phyloP scores from a whole-genome alignment of 805 yeast genomes.

The Helenozyma rhizophorensis region DNA sequence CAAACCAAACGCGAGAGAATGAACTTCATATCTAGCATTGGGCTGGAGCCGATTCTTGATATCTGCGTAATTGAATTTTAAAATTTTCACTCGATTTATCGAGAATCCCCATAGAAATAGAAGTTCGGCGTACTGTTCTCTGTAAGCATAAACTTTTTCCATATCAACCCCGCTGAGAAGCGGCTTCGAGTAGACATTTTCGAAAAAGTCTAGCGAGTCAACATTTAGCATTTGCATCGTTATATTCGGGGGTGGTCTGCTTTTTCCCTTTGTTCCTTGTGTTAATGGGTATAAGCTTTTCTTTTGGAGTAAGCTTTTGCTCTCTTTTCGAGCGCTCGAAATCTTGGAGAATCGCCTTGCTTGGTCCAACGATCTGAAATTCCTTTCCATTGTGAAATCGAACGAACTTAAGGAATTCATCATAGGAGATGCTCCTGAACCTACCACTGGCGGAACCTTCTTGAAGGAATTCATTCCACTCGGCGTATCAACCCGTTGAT shows the following conservation, averaged over 20 bases:
- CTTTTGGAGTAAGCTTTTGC: constrained; percentile 4
- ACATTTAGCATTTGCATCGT: constrained; percentile 45
- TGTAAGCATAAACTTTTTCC: constrained; percentile 35
- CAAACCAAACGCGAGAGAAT: constrained; percentile 32
- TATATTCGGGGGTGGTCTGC: constrained; percentile 25
- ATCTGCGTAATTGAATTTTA: constrained; percentile 58
- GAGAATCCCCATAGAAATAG: constrained; percentile 82
- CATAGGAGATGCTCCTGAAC: no score
- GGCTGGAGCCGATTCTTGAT: background rate
- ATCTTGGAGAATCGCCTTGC: constrained; percentile 2
- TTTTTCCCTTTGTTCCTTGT: no score
- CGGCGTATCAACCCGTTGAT: background rate
- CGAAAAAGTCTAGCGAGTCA: constrained; percentile 40
- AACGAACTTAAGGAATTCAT: background rate
- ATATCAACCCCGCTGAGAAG: constrained; percentile 38
- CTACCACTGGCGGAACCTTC: no score
- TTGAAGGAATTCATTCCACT: no score
- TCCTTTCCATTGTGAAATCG: constrained; percentile 1
- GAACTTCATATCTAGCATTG: constrained; percentile 25
- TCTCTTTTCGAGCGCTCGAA: constrained; percentile 3
- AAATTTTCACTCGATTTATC: constrained; percentile 69
- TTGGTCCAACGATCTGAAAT: constrained; percentile 4
- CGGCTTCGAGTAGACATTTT: constrained; percentile 36
- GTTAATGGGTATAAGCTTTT: background rate
- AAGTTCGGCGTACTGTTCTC: constrained; percentile 74